Base-by-base conservation (phyloP, 1,284 basidiomycete species). In the Kalmanozyma brasiliensis region DNA sequence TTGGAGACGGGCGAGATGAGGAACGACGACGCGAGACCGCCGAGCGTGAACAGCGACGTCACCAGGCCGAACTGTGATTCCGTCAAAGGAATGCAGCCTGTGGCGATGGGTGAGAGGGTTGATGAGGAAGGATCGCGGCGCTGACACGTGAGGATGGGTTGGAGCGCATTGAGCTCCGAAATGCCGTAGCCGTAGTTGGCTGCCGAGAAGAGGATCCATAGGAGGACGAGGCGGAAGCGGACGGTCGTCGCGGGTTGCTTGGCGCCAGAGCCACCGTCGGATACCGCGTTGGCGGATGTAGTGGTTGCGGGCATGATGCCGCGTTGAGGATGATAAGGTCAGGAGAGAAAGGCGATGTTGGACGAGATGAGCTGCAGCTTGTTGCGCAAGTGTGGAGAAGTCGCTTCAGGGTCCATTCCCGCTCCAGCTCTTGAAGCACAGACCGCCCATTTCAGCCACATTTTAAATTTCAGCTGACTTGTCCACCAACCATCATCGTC, bases 11-110 rank as follows among this genome's bases (percentile, higher is more conserved):
- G 55, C 3, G 61, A 63, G 44, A 65, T 65, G 49, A 52, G 43
- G 33, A 76, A 67, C 7, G 65, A 78, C 16, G 93, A 93, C 4
- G 89, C 55, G 13, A 96, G 86, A 33, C 94, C 94, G 8, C 94
- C 94, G n/a, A 92, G 76, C 1, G 92, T 94, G 82, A 93, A 94
- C 29, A 91, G 84, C 23, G 93, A 86, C 0, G 93, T 96, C 38
- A 94, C 86, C 30, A 89, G 81, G 16, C 90, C 90, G 84, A 94
- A 95, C 16, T 73, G 65, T 24, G 52, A 45, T 17, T 76, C 68
- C 13, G 55, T 64, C 13, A 73, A 52, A 8, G 60, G 52, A 16
- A 76, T 66, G 48, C 73, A 70, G 35, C 52, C 49, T 22, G 64
- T 67, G 7, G 57, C 29, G 19, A 48, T n/a, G n/a, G 53, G 60